Evolutionary conservation across 2,329 filamentous ascomycete species (phyloP), one percentile per base, ranked within the genome.

Genomic region (Sarocladiaceae sp.): DNA sequence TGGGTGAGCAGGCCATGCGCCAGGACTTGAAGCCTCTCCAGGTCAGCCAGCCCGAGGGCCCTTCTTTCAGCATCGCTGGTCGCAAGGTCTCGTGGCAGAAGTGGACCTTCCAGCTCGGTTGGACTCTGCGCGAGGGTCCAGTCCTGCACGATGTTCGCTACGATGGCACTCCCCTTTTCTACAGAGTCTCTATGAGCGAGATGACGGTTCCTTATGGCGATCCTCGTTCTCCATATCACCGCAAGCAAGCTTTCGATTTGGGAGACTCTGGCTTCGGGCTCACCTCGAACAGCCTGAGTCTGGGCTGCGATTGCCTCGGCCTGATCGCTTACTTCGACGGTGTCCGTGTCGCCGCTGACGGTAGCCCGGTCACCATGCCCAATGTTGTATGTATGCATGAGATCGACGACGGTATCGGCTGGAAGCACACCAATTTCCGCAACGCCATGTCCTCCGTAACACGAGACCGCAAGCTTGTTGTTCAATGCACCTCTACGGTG

Each of bases 241-340:
- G 82, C 40, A 87, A 87, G 60, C 80, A 85, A 55, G 84, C 83
- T 6, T 87, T 88, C 56, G 84, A 88, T 60, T 82, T 87, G 56
- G 84, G 84, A 3, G 83, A 87, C 56, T 82, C 77, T 7, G 84
- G 84, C 15, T 80, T 80, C 28, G 84, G 84, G 4, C 76, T 78
- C 50, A 80, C 77, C 55, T 80, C 83, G 22, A 87, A 88, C 61
- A 87, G 87, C 56, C 73, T 89, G 1, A 72, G 75, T 15, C 72
- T 88, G 2, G 84, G 85, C 15, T 88, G 84, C 54, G 85, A 88
- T 60, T 84, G 86, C 60, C 72, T 89, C 0, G 86, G 86, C 69
- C 15, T 26, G 13, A 51, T 51, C 35, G 57, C 57, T 46, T 62
- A 62, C 40, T 60, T 62, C 40, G 59, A 60, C 17, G 59, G 55